Conservation (phyloP, 1,284 basidiomycete genomes). For the Ustilago curta region DNA sequence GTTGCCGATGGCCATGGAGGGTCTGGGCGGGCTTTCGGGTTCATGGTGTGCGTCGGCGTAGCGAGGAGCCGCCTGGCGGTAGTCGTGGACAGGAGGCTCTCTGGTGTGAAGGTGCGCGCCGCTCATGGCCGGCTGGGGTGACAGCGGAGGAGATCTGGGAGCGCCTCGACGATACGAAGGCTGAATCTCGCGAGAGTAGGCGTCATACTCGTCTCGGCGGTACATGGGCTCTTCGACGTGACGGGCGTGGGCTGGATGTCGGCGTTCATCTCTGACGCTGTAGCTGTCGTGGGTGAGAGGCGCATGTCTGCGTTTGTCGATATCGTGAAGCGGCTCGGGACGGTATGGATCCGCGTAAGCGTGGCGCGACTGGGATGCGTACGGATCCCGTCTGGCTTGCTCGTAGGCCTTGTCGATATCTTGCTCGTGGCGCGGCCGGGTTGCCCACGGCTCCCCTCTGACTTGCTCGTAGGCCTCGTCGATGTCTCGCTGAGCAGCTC, state of each 20-base stretch:
- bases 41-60: constrained; percentile 26
- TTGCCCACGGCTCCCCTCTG: constrained; percentile 19
- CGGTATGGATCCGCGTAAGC: constrained; percentile 19
- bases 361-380: constrained; percentile 28
- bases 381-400: constrained; percentile 20
- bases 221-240: constrained; percentile 20
- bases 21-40: constrained; percentile 42
- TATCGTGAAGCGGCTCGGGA: constrained; percentile 16
- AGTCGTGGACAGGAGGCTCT: constrained; percentile 21
- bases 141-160: constrained; percentile 23
- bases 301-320: constrained; percentile 28
- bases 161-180: constrained; percentile 50
- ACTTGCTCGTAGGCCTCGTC: constrained; percentile 27
- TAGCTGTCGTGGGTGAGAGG: constrained; percentile 26
- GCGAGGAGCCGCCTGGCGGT: constrained; percentile 2
- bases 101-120: constrained; percentile 15
- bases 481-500: constrained; percentile 17
- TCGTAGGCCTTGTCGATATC: constrained; percentile 22
- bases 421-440: constrained; percentile 26
- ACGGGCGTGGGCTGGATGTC: constrained; percentile 11
- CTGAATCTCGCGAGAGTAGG: constrained; percentile 43
- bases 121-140: constrained; percentile 13
- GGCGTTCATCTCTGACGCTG: constrained; percentile 26
- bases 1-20: constrained; percentile 54
- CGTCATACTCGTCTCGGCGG: constrained; percentile 33